Conservation (phyloP, 2,329 filamentous ascomycete species). For the Cercospora zeina region DNA sequence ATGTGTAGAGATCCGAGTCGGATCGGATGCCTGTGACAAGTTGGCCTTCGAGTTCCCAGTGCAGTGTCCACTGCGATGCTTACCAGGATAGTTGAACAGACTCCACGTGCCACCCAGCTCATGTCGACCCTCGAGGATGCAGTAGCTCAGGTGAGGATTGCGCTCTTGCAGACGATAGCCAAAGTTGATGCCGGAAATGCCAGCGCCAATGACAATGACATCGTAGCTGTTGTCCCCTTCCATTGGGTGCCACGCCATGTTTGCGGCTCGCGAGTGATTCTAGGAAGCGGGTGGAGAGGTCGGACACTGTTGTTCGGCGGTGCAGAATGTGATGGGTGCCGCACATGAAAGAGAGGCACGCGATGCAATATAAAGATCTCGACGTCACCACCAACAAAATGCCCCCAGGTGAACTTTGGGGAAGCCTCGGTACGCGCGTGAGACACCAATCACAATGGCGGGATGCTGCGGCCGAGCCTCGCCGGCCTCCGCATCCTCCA, state of each 20-base stretch:
- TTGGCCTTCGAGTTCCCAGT: neutral
- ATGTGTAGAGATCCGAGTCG: slow-evolving; percentile 53
- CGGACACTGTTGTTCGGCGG: neutral
- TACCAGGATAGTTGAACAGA: slow-evolving; percentile 67
- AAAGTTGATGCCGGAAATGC: slow-evolving; percentile 73
- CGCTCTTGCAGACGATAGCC: slow-evolving; percentile 59
- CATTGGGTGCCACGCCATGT: slow-evolving; percentile 31
- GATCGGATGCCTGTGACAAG: slow-evolving; percentile 54
- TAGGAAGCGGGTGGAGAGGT: neutral
- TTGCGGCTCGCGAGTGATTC: neutral
- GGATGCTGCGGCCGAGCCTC: neutral
- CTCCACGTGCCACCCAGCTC: slow-evolving; percentile 76
- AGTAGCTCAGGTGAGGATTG: slow-evolving; percentile 59
- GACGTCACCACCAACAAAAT: slow-evolving; percentile 12
- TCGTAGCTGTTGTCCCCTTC: slow-evolving; percentile 41
- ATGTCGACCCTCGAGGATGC: slow-evolving; percentile 67
- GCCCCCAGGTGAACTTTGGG: slow-evolving; percentile 2
- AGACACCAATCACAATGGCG: slow-evolving; percentile 6
- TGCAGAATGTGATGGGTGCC: neutral
- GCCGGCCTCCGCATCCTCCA: neutral
- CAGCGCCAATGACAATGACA: slow-evolving; percentile 67
- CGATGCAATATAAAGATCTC: slow-evolving; percentile 15
- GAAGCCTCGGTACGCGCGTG: slow-evolving; percentile 12
- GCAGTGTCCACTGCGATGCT: neutral
- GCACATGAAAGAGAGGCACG: slow-evolving; percentile 8